These are phyloP conservation scores for Closterium sp. DNA, from an alignment of 139 green algal species.

Conservation along the genomic window DNA sequence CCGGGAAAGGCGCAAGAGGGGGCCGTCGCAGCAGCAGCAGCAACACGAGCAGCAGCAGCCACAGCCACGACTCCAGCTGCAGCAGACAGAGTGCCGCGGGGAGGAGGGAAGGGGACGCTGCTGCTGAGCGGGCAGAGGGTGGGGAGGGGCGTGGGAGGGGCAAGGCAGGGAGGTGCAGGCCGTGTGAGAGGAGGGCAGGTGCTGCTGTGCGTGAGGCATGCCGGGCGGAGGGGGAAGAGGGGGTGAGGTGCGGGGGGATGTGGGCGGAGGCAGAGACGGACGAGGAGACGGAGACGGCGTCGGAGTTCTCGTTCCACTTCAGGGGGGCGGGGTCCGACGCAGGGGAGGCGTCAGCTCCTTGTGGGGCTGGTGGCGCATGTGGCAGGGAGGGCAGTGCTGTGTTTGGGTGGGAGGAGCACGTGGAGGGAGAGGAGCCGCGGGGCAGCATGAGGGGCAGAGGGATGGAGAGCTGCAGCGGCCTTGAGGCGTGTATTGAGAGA, in stretches of 20 bases:
- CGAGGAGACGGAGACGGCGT: background rate
- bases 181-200: background rate
- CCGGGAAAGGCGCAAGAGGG: background rate
- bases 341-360: background rate
- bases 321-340: background rate
- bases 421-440: background rate
- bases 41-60: background rate
- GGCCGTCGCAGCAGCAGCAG: background rate
- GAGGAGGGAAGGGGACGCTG: background rate
- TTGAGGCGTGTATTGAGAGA: too few species aligned
- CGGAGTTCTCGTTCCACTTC: background rate
- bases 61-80: background rate
- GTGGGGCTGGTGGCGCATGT: too few species aligned
- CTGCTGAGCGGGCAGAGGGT: background rate
- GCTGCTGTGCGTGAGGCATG: background rate
- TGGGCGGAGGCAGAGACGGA: background rate
- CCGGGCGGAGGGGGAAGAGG: background rate
- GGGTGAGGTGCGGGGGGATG: background rate
- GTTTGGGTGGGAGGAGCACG: too few species aligned
- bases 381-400: background rate
- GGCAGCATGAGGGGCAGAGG: background rate
- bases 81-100: background rate
- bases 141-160: background rate
- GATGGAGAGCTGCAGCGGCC: too few species aligned
- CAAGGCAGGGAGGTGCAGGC: background rate